Conservation (phyloP, 106 monocot species). For the Hemerocallis citrina region DNA sequence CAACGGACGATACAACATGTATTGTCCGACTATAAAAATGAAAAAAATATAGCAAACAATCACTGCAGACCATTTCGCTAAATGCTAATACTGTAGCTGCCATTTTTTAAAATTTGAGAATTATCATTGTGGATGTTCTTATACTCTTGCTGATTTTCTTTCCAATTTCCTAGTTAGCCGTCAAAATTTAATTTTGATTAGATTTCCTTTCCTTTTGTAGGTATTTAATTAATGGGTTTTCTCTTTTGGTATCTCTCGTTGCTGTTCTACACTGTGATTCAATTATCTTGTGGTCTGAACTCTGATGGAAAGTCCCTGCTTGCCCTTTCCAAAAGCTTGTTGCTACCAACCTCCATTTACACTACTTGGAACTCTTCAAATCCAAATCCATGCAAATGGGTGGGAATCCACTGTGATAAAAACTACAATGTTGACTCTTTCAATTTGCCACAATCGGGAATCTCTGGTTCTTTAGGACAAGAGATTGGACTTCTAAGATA, state of each 20-base stretch:
- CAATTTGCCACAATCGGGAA: conserved; percentile 16
- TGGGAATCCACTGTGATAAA: conserved; percentile 28
- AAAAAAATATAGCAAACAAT: too few relatives aligned
- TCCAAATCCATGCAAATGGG: conserved; percentile 48
- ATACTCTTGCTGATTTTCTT: too few relatives aligned
- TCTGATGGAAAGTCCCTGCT: conserved; percentile 44
- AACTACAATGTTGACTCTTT: conserved; percentile 22
- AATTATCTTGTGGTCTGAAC: conserved; percentile 26
- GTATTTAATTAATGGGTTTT: conserved; percentile 15
- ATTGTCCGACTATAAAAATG: too few relatives aligned
- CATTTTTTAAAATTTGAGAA: too few relatives aligned
- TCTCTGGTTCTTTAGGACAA: conserved; percentile 48
- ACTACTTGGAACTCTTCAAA: conserved; percentile 53
- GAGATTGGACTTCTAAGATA: conserved; percentile 35
- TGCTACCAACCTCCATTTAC: conserved; percentile 27
- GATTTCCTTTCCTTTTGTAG: too few relatives aligned
- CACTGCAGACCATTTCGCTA: too few relatives aligned
- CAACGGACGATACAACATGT: too few relatives aligned
- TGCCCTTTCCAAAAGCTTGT: conserved; percentile 32
- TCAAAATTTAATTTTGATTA: too few relatives aligned
- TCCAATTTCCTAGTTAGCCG: too few relatives aligned
- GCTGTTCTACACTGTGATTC: conserved; percentile 17
- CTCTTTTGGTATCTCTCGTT: conserved; percentile 14
- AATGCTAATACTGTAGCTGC: too few relatives aligned
- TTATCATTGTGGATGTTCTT: too few relatives aligned